phyloP scores from a whole-genome alignment of 1,284 basidiomycete genomes.

The Austropuccinia psidii region DNA sequence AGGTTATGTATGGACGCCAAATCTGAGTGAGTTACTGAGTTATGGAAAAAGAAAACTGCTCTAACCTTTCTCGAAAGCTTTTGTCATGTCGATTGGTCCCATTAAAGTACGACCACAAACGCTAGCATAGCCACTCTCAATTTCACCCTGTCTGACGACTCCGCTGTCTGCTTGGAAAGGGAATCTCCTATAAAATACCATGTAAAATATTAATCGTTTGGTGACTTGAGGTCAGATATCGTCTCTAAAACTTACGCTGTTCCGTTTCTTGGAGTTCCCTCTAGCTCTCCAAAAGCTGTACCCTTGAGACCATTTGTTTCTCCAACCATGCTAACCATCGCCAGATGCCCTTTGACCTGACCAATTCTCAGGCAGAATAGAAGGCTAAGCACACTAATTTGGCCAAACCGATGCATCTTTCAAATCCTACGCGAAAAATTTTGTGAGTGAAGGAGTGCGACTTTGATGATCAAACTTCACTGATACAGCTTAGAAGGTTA shows the following conservation, averaged over 20 bases:
- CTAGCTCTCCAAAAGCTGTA: slow-evolving; percentile 15
- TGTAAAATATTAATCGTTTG: not conserved
- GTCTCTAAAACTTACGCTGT: slow-evolving; percentile 7
- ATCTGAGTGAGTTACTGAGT: no score
- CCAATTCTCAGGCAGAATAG: not conserved
- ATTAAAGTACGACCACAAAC: slow-evolving; percentile 33
- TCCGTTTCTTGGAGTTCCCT: slow-evolving; percentile 26
- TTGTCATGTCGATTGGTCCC: slow-evolving; percentile 21
- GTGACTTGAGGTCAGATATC: not conserved
- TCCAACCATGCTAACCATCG: slow-evolving; percentile 28
- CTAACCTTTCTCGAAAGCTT: slow-evolving; percentile 16
- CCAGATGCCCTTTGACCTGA: slow-evolving; percentile 8
- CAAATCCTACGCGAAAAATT: no score
- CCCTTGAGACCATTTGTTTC: slow-evolving; percentile 33
- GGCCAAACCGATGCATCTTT: no score
- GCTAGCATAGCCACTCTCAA: slow-evolving; percentile 17
- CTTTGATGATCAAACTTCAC: no score
- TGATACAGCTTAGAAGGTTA: no score
- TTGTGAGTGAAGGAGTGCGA: no score
- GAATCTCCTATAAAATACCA: not conserved
- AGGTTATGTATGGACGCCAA: not conserved
- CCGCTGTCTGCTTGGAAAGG: slow-evolving; percentile 29
- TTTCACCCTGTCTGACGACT: slow-evolving; percentile 26
- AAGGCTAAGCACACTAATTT: not conserved
- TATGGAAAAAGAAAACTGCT: not conserved